Conservation (phyloP, 805 yeast genomes). For the Zygotorulaspora danielsina region DNA sequence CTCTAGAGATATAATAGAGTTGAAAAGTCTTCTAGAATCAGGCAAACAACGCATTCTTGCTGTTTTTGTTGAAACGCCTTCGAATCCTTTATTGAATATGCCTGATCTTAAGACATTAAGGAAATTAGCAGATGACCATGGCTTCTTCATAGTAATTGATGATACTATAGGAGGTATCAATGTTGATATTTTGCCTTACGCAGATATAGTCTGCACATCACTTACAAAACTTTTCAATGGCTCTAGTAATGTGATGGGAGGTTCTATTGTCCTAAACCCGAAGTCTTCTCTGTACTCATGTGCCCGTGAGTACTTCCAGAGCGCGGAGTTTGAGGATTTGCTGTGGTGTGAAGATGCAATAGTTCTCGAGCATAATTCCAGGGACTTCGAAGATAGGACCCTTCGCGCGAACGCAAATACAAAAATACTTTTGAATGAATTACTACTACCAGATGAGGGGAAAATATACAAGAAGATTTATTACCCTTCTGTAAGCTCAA, state of each 20-base stretch:
- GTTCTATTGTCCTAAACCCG: constrained; percentile 71
- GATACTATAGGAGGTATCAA: constrained; percentile 77
- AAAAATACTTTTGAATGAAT: constrained; percentile 15
- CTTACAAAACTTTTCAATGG: constrained; percentile 87
- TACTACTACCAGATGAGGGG: constrained; percentile 12
- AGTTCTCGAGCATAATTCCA: constrained; percentile 79
- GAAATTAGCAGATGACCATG: constrained; percentile 55
- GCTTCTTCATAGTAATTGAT: constrained; percentile 74
- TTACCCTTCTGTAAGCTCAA: constrained; percentile 13
- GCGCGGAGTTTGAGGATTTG: constrained; percentile 52
- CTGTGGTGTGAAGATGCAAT: constrained; percentile 93
- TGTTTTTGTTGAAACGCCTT: constrained; percentile 84
- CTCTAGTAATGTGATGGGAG: constrained; percentile 94
- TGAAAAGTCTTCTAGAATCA: constrained; percentile 51
- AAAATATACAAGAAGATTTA: constrained; percentile 8
- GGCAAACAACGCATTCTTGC: constrained; percentile 55
- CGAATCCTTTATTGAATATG: constrained; percentile 79
- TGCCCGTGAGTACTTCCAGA: constrained; percentile 48
- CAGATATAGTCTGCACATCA: constrained; percentile 83
- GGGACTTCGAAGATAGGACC: constrained; percentile 69
- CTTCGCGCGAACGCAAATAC: constrained; percentile 47
- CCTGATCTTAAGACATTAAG: constrained; percentile 66
- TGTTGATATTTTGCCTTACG: constrained; percentile 66
- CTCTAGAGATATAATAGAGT: constrained; percentile 55
- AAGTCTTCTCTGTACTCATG: constrained; percentile 43